Percentiles rank a stretch among this genome's conserved stretches.
These are phyloP conservation scores for Suhomyces bokatorum DNA, from an alignment of 1,139 yeast genomes.

Conservation along the genomic window DNA sequence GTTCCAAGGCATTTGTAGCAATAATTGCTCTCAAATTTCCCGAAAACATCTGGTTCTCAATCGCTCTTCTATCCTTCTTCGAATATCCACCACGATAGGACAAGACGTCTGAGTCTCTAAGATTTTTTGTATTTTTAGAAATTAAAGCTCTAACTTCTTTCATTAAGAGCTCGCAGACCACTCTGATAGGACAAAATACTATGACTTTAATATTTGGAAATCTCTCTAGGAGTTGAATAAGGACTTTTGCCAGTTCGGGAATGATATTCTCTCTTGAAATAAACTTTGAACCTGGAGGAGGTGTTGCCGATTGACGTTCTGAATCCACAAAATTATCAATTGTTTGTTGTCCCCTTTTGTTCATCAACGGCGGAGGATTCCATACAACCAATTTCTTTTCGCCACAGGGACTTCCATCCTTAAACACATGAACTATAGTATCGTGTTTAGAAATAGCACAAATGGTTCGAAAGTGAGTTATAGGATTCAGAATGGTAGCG, in stretches of 20 bases:
- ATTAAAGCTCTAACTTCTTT: constrained; percentile 64
- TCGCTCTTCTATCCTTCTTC: constrained; percentile 76
- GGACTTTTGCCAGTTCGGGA: constrained; percentile 69
- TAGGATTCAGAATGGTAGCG: constrained; percentile 82
- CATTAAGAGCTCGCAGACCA: constrained; percentile 83
- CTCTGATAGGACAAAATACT: constrained; percentile 85
- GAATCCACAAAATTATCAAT: neutral
- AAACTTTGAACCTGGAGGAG: constrained; percentile 17
- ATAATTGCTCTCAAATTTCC: constrained; percentile 83
- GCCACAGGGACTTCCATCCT: constrained; percentile 91
- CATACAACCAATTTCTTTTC: constrained; percentile 73
- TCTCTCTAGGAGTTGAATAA: constrained; percentile 61
- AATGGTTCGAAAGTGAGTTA: constrained; percentile 64
- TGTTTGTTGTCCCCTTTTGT: constrained; percentile 45
- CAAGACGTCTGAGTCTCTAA: constrained; percentile 62
- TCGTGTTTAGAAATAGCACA: constrained; percentile 59
- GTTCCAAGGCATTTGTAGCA: constrained; percentile 92
- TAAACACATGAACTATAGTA: constrained; percentile 51
- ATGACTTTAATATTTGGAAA: constrained; percentile 64
- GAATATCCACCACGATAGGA: constrained; percentile 95
- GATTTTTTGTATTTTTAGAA: constrained; percentile 33
- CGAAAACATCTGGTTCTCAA: constrained; percentile 86
- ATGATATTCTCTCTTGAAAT: constrained; percentile 67
- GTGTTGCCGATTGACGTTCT: neutral
- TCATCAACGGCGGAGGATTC: constrained; percentile 74